These are phyloP conservation scores for Epichloe elymi DNA, from an alignment of 2,329 filamentous ascomycete genomes.

Conservation along the genomic window DNA sequence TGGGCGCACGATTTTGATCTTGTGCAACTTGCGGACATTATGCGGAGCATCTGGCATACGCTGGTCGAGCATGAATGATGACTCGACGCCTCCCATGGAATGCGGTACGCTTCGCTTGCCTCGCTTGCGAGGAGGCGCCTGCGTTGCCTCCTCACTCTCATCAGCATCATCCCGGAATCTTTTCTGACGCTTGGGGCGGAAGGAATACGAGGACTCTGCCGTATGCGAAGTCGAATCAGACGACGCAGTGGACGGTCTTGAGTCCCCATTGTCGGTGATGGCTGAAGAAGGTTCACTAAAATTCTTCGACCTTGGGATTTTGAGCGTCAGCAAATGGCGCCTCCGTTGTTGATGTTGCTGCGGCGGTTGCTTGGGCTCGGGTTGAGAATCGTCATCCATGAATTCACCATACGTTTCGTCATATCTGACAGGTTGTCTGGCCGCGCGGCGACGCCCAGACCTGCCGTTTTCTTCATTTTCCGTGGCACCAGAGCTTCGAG, in stretches of 20 bases:
- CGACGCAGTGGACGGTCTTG: constrained; percentile 38
- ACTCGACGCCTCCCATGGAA: constrained; percentile 5
- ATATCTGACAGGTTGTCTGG: constrained; percentile 5
- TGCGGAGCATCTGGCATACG: constrained; percentile 12
- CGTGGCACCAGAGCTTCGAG: constrained; percentile 6
- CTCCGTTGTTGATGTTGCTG: constrained; percentile 8
- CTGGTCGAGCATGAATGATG: constrained; percentile 8
- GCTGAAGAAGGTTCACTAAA: constrained; percentile 24
- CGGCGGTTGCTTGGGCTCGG: constrained; percentile 12
- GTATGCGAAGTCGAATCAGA: constrained; percentile 38
- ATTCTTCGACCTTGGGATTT: constrained; percentile 29
- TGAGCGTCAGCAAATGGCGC: constrained; percentile 22
- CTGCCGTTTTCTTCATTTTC: constrained; percentile 5
- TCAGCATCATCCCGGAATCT: constrained; percentile 38
- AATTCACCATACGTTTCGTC: constrained; percentile 5
- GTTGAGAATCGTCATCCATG: constrained; percentile 10
- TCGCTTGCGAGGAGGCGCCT: constrained; percentile 26
- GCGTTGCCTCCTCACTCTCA: constrained; percentile 23
- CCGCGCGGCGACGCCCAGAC: constrained; percentile 8
- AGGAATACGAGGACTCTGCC: constrained; percentile 36
- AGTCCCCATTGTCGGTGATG: constrained; percentile 30
- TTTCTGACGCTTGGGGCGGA: constrained; percentile 41
- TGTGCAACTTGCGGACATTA: constrained; percentile 20
- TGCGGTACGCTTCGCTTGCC: constrained; percentile 16
- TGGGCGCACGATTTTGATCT: constrained; percentile 26